Conservation (phyloP, 2,329 filamentous ascomycete genomes). For the Ophiocordyceps camponoti-leonardi region DNA sequence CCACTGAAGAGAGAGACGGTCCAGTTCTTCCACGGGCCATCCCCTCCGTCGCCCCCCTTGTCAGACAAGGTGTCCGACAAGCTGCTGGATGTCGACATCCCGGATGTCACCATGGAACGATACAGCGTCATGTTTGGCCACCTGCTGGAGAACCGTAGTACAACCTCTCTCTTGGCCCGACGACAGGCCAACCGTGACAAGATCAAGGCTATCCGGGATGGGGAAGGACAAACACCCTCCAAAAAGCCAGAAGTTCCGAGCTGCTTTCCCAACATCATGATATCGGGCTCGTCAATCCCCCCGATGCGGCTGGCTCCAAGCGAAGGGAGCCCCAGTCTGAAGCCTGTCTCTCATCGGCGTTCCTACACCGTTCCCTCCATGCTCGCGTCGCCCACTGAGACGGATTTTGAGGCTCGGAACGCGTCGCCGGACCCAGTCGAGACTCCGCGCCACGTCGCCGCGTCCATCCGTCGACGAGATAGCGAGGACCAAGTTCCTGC, state of each 20-base stretch:
- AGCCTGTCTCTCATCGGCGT: slow-evolving; percentile 23
- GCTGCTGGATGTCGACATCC: slow-evolving; percentile 62
- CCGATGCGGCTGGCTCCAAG: slow-evolving; percentile 16
- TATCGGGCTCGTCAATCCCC: slow-evolving; percentile 19
- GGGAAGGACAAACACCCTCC: slow-evolving; percentile 11
- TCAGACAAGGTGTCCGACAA: slow-evolving; percentile 8
- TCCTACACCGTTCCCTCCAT: slow-evolving; percentile 38
- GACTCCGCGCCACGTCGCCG: slow-evolving; percentile 1
- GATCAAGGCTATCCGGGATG: slow-evolving; percentile 25
- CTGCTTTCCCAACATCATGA: background rate
- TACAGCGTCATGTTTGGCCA: slow-evolving; percentile 89
- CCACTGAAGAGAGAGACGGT: background rate
- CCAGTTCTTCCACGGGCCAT: background rate
- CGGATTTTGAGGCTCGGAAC: slow-evolving; percentile 13
- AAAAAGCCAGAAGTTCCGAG: slow-evolving; percentile 19
- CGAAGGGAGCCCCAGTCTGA: slow-evolving; percentile 1
- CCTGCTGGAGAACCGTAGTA: slow-evolving; percentile 36
- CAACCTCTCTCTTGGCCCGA: slow-evolving; percentile 28
- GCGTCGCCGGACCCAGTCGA: background rate
- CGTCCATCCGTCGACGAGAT: background rate
- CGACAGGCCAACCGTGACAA: slow-evolving; percentile 42
- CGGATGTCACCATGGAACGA: slow-evolving; percentile 62
- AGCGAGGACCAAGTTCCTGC: background rate
- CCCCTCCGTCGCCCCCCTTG: background rate
- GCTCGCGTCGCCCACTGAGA: slow-evolving; percentile 23